Conservation (phyloP, 2,329 filamentous ascomycete genomes). For the Talaromyces islandicus region DNA sequence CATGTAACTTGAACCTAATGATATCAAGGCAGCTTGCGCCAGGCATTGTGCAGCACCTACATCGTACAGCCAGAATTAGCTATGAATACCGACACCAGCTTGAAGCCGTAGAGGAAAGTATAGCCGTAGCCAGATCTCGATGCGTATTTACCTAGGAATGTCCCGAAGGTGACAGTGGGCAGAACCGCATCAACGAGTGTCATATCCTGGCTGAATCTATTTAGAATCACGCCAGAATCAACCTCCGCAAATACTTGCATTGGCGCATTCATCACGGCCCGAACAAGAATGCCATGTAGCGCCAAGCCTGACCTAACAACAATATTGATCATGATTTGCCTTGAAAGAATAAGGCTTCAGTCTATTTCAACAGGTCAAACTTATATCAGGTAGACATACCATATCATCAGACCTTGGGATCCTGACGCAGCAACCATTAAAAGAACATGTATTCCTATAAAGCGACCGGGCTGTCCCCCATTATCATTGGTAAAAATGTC, state of each 20-base stretch:
- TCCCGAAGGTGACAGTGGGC: conserved; percentile 21
- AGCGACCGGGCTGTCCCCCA: neutral
- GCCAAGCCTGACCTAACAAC: conserved; percentile 45
- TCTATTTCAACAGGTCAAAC: neutral
- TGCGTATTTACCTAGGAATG: conserved; percentile 1
- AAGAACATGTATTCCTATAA: conserved; percentile 32
- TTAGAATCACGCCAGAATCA: conserved; percentile 6
- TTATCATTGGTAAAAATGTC: conserved; percentile 6
- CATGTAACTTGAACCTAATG: conserved; percentile 42
- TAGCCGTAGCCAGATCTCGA: neutral
- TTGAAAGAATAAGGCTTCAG: conserved; percentile 10
- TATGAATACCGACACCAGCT: too few species aligned
- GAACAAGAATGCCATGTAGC: conserved; percentile 32
- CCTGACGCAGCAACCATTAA: conserved; percentile 30
- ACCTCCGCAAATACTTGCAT: conserved; percentile 6
- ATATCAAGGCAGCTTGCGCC: conserved; percentile 45
- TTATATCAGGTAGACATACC: conserved; percentile 2
- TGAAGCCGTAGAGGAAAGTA: too few species aligned
- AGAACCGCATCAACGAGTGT: conserved; percentile 39
- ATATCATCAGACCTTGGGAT: conserved; percentile 12
- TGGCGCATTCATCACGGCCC: conserved; percentile 7
- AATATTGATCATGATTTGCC: conserved; percentile 48
- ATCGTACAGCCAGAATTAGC: neutral
- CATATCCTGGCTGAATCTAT: conserved; percentile 34
- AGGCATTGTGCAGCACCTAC: conserved; percentile 27